Percentiles rank a stretch among this genome's conserved stretches.
Evolutionary conservation across 1,284 basidiomycete species (phyloP).

Genomic region (Boletus sp.): DNA sequence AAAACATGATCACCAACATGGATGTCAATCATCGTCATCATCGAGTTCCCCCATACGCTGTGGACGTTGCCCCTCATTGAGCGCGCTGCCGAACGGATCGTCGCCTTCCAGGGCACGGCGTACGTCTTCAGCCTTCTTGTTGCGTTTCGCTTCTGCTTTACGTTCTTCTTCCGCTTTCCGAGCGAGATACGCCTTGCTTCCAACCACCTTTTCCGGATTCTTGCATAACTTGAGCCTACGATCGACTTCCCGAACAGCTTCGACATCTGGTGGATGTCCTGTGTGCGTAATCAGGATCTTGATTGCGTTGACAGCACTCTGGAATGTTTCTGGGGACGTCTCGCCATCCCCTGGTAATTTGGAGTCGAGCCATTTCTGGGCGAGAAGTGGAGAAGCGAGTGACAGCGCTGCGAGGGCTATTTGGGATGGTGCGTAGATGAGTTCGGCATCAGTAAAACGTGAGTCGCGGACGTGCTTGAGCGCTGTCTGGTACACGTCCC

Average conservation of each 20-base stretch:
- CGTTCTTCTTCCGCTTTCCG: constrained; percentile 65
- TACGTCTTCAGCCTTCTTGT: constrained; percentile 58
- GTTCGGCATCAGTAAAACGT: constrained; percentile 88
- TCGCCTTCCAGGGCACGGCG: constrained; percentile 47
- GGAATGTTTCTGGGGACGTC: constrained; percentile 30
- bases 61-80: constrained; percentile 36
- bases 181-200: constrained; percentile 74
- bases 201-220: constrained; percentile 91
- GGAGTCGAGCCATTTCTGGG: constrained; percentile 59
- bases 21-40: constrained; percentile 43
- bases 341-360: constrained; percentile 42
- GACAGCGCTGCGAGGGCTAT: constrained; percentile 87
- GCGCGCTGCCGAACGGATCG: constrained; percentile 67
- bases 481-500: constrained; percentile 57
- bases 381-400: constrained; percentile 59
- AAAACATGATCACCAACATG: not conserved
- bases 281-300: constrained; percentile 53
- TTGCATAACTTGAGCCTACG: constrained; percentile 81
- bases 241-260: constrained; percentile 84
- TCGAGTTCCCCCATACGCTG: constrained; percentile 45
- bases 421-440: constrained; percentile 91
- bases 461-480: constrained; percentile 65
- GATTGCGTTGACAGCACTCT: constrained; percentile 51
- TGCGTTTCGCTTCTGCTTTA: constrained; percentile 62
- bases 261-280: constrained; percentile 74